phyloP scores from a whole-genome alignment of 306 rosid species.

The Quercus mongolica region DNA sequence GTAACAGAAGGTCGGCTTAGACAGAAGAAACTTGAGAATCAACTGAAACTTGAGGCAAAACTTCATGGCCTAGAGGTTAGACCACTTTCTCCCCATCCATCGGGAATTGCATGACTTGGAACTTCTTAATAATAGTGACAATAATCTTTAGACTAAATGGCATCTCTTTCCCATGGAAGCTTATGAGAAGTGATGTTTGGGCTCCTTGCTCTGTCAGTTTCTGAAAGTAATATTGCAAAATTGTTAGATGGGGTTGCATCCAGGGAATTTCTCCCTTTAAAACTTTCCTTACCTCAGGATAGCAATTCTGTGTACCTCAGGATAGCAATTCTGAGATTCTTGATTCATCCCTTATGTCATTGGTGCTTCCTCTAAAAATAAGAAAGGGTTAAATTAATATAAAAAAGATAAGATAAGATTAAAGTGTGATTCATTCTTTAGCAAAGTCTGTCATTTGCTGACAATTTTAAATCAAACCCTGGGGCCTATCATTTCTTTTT shows the following conservation, averaged over 20 bases:
- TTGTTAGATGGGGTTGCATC: background rate
- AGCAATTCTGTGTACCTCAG: background rate
- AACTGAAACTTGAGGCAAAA: conserved; percentile 87
- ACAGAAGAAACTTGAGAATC: conserved; percentile 82
- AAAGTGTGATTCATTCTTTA: background rate
- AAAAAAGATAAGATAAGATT: background rate
- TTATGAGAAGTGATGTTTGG: background rate
- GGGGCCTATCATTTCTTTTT: background rate
- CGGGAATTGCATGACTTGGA: background rate
- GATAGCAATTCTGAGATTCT: background rate
- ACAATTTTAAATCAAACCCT: background rate
- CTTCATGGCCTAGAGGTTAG: conserved; percentile 85
- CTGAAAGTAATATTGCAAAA: background rate
- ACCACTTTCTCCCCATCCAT: conserved; percentile 15
- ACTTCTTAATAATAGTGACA: background rate
- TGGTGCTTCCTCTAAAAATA: background rate
- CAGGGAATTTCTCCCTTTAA: background rate
- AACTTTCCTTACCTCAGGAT: background rate
- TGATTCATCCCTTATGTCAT: background rate
- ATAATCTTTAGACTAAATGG: background rate
- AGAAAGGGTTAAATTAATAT: background rate
- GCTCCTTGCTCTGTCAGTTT: background rate
- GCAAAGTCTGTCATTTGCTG: background rate
- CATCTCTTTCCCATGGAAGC: background rate
- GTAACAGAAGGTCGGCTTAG: conserved; percentile 80